Percentiles rank a stretch among this genome's conserved stretches.
Conservation (phyloP, 768 basidiomycete genomes). For the Pleurotus djamor region DNA sequence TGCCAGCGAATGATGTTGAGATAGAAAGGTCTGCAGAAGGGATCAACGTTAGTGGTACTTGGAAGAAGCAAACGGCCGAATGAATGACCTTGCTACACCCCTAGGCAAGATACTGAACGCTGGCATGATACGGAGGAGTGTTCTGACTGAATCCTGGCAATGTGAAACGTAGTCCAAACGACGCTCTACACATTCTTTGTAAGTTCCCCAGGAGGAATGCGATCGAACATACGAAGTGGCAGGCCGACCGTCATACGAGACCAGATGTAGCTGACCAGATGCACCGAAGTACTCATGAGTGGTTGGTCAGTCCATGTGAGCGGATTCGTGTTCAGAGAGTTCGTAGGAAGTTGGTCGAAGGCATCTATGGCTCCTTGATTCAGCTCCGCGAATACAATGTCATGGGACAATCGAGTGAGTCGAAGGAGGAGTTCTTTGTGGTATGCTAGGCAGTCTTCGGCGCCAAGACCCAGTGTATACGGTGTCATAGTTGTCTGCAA, state of each 20-base stretch:
- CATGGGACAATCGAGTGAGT: background rate
- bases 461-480: conserved; percentile 4
- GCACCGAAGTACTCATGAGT: conserved; percentile 11
- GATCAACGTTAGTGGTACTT: background rate
- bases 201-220: background rate
- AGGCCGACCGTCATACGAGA: conserved; percentile 25
- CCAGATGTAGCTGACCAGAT: conserved; percentile 18
- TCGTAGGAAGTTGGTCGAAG: background rate
- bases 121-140: background rate
- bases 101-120: background rate
- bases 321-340: background rate
- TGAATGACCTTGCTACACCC: background rate
- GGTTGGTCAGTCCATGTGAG: conserved; percentile 17
- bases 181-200: background rate
- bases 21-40: background rate
- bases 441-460: background rate
- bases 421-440: conserved; percentile 2
- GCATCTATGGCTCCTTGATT: conserved; percentile 4
- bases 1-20: background rate
- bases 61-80: background rate
- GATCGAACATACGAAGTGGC: conserved; percentile 16
- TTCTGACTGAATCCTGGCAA: background rate
- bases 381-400: background rate
- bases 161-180: background rate
- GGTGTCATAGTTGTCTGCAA: background rate